Conservation (phyloP, 1,284 basidiomycete genomes). For the Ceratobasidium sp. region DNA sequence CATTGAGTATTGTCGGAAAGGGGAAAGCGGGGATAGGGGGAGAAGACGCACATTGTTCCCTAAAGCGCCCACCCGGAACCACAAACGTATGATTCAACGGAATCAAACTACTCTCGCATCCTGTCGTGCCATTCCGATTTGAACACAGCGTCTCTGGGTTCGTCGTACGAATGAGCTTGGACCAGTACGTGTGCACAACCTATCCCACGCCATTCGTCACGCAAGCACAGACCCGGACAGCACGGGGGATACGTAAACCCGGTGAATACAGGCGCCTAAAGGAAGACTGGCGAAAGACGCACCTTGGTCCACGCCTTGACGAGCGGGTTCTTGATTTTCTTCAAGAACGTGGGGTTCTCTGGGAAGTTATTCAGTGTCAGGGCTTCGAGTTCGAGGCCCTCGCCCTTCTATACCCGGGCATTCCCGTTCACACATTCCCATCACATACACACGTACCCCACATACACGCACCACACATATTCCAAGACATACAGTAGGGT, state of each 20-base stretch:
- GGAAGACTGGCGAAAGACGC: not conserved
- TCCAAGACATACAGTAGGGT: not conserved
- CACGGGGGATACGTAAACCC: too few species aligned
- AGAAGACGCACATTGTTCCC: conserved; percentile 71
- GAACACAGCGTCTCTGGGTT: conserved; percentile 77
- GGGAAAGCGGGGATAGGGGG: too few species aligned
- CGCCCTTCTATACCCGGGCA: conserved; percentile 64
- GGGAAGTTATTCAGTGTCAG: conserved; percentile 74
- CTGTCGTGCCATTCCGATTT: conserved; percentile 59
- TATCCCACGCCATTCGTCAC: not conserved
- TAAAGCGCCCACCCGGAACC: conserved; percentile 84
- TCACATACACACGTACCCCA: too few species aligned
- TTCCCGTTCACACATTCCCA: too few species aligned
- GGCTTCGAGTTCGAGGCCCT: conserved; percentile 85
- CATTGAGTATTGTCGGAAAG: not conserved
- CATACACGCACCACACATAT: not conserved
- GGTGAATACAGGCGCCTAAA: not conserved
- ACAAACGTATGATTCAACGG: conserved; percentile 92
- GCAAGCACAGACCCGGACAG: too few species aligned
- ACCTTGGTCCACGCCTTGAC: conserved; percentile 76
- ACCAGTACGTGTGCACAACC: conserved; percentile 87
- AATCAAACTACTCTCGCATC: conserved; percentile 86
- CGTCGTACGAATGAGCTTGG: conserved; percentile 79
- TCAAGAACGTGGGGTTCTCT: conserved; percentile 74
- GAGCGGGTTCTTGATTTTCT: conserved; percentile 78